Conservation (phyloP, 139 green algal genomes). For the Micractinium conductrix region DNA sequence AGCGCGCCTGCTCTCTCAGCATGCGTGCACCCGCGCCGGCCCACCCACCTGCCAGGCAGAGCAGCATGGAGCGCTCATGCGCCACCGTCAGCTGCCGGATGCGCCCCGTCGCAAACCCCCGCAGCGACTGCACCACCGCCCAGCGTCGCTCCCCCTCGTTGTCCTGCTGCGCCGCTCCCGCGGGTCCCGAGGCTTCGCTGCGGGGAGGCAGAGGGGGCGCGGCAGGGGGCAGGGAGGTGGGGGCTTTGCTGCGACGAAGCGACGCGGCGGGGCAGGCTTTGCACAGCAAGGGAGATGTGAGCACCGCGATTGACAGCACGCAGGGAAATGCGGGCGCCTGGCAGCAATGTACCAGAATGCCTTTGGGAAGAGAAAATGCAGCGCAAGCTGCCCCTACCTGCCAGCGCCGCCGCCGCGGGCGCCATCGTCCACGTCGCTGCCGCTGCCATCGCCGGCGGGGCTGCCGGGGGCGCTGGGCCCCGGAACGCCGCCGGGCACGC, state of each 20-base stretch:
- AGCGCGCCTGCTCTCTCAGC: background rate
- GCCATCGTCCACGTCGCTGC: background rate
- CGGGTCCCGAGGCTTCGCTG: too few relatives aligned
- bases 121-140: constrained; percentile 8
- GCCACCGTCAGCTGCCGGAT: constrained; percentile 39
- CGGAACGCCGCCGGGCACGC: too few relatives aligned
- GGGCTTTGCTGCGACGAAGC: too few relatives aligned
- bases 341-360: too few relatives aligned
- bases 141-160: background rate
- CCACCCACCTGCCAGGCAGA: constrained; percentile 38
- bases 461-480: background rate
- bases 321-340: too few relatives aligned
- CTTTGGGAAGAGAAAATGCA: too few relatives aligned
- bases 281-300: too few relatives aligned
- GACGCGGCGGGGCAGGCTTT: too few relatives aligned
- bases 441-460: background rate
- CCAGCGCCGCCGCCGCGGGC: background rate
- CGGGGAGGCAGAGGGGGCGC: too few relatives aligned
- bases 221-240: too few relatives aligned
- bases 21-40: too few relatives aligned
- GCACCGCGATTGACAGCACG: too few relatives aligned
- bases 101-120: constrained; percentile 19
- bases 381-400: background rate
- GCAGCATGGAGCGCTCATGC: constrained; percentile 15
- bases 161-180: background rate